phyloP scores from a whole-genome alignment of 2,329 filamentous ascomycete species.

The Trichoderma simmonsii region DNA sequence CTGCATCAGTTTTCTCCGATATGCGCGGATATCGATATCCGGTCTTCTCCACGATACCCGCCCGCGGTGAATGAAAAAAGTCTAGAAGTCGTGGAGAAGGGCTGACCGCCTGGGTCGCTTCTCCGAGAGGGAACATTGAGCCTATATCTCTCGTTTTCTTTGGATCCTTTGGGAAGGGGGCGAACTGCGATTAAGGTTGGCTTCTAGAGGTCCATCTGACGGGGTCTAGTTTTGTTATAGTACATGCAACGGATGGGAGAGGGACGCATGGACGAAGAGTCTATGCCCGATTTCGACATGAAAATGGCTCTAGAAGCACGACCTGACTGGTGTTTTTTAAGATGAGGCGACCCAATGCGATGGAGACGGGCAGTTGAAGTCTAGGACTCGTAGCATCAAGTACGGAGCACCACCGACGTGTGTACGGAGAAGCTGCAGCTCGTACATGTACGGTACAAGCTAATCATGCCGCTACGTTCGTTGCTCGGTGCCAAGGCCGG shows the following conservation, averaged over 20 bases:
- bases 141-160: not conserved
- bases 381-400: not conserved
- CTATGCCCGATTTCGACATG: not conserved
- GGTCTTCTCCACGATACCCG: conserved; percentile 15
- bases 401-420: not conserved
- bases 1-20: conserved; percentile 17
- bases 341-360: not conserved
- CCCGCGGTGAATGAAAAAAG: conserved; percentile 1
- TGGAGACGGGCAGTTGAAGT: not conserved
- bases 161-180: not conserved
- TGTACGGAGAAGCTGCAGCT: not conserved
- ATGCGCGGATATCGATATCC: conserved; percentile 17
- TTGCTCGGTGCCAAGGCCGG: conserved; percentile 13
- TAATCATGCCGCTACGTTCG: not conserved
- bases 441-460: not conserved
- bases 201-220: not conserved
- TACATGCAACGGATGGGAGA: not conserved
- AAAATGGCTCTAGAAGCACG: not conserved
- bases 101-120: conserved; percentile 5
- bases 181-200: not conserved
- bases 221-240: not conserved
- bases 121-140: not conserved
- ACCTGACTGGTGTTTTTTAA: not conserved
- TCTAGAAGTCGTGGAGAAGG: conserved; percentile 11
- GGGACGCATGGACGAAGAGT: not conserved